phyloP scores from a whole-genome alignment of 2,329 filamentous ascomycete species.

The Aspergillus ibericus region DNA sequence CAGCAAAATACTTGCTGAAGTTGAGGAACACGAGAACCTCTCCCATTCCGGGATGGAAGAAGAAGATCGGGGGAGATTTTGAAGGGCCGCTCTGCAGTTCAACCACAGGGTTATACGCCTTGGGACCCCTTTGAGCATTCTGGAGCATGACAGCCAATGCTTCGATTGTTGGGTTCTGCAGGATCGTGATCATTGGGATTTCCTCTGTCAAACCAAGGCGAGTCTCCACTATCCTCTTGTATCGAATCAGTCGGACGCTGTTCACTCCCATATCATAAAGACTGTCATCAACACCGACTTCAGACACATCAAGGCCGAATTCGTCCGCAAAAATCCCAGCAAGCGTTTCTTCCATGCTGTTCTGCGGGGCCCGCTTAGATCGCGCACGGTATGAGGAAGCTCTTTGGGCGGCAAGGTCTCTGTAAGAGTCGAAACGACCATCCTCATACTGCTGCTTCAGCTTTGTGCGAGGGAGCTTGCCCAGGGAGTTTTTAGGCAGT shows the following conservation, averaged over 20 bases:
- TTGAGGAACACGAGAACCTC: conserved; percentile 5
- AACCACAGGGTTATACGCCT: not conserved
- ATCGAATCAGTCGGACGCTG: not conserved
- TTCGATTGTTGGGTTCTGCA: not conserved
- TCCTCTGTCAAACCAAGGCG: not conserved
- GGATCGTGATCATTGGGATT: conserved; percentile 4
- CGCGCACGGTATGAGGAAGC: not conserved
- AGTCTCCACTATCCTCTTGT: conserved; percentile 3
- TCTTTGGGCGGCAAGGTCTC: not conserved
- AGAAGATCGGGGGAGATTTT: not conserved
- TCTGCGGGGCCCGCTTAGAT: not conserved
- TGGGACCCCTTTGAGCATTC: not conserved
- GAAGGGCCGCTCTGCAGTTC: not conserved
- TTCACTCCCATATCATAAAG: conserved; percentile 4
- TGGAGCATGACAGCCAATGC: not conserved
- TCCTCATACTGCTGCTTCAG: not conserved
- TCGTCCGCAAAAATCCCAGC: not conserved
- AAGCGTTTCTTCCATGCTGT: not conserved
- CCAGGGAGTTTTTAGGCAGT: not conserved
- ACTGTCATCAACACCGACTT: not conserved
- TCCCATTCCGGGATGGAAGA: conserved; percentile 1
- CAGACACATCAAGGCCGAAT: not conserved
- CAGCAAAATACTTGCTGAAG: conserved; percentile 2
- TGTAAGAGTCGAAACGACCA: not conserved
- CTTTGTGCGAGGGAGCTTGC: conserved; percentile 1